Conservation (phyloP, 257 asterid species). For the Lantana camara region DNA sequence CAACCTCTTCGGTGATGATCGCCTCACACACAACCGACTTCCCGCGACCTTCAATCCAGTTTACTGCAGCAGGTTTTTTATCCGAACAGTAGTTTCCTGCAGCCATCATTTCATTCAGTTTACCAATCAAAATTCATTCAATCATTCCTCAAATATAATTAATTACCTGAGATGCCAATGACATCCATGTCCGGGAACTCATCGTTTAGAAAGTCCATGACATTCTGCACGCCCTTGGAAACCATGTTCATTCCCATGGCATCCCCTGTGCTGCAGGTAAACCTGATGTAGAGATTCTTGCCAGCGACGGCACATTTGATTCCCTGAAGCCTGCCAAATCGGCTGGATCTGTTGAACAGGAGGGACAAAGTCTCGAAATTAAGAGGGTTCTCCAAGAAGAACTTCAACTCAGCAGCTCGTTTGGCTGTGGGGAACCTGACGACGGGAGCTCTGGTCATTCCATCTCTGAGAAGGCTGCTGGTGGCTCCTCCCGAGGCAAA, state of each 20-base stretch:
- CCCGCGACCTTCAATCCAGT: slow-evolving; percentile 51
- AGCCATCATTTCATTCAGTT: neutral
- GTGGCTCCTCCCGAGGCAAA: slow-evolving; percentile 43
- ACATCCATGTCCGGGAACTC: slow-evolving; percentile 55
- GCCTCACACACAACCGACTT: slow-evolving; percentile 50
- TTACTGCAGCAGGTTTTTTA: slow-evolving; percentile 48
- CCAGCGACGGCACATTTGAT: slow-evolving; percentile 51
- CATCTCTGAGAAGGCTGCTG: slow-evolving; percentile 36
- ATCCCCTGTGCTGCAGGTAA: slow-evolving; percentile 50
- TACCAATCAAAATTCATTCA: neutral
- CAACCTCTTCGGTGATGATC: slow-evolving; percentile 35
- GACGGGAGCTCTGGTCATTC: slow-evolving; percentile 51
- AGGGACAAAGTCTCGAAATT: slow-evolving; percentile 39
- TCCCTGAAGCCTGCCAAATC: slow-evolving; percentile 45
- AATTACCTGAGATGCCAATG: slow-evolving; percentile 51
- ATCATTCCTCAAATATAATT: too few relatives aligned
- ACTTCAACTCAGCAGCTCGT: slow-evolving; percentile 44
- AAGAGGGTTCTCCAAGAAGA: slow-evolving; percentile 43
- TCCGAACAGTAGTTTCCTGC: slow-evolving; percentile 48
- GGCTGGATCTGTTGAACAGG: slow-evolving; percentile 51
- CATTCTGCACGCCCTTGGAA: slow-evolving; percentile 51
- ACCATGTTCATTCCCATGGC: slow-evolving; percentile 62
- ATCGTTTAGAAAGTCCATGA: slow-evolving; percentile 32
- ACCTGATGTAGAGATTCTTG: slow-evolving; percentile 45
- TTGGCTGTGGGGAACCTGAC: slow-evolving; percentile 43